Percentiles rank a stretch among this genome's conserved stretches.
Conservation (phyloP, 2,329 filamentous ascomycete genomes). For the Orbilia brochopaga region DNA sequence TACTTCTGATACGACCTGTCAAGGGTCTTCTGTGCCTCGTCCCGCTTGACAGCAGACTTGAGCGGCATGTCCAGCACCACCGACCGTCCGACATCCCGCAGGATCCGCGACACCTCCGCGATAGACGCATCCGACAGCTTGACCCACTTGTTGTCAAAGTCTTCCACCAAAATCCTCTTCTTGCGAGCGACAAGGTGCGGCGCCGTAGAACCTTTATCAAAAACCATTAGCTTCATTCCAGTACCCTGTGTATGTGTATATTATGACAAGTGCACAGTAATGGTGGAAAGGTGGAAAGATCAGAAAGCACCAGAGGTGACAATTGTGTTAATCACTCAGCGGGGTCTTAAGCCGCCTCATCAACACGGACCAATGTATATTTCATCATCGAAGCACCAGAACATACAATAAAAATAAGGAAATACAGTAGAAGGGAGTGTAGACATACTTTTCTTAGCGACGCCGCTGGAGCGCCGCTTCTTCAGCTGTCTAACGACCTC, state of each 20-base stretch:
- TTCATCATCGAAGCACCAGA: slow-evolving; percentile 41
- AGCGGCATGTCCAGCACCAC: slow-evolving; percentile 41
- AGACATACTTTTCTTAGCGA: slow-evolving; percentile 26
- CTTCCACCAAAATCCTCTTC: slow-evolving; percentile 40
- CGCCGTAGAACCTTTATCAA: slow-evolving; percentile 23
- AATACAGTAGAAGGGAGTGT: slow-evolving; percentile 6
- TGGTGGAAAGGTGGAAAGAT: slow-evolving; percentile 16
- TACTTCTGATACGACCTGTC: slow-evolving; percentile 49
- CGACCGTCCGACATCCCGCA: slow-evolving; percentile 41
- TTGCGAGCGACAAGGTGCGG: slow-evolving; percentile 41
- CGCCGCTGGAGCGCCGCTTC: slow-evolving; percentile 23
- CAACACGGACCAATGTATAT: slow-evolving; percentile 51
- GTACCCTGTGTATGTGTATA: neutral
- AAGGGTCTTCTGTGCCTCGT: slow-evolving; percentile 52
- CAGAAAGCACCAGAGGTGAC: slow-evolving; percentile 49
- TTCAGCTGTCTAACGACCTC: slow-evolving; percentile 1
- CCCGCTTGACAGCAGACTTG: slow-evolving; percentile 39
- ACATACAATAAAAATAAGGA: neutral
- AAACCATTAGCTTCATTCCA: slow-evolving; percentile 18
- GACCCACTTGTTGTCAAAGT: slow-evolving; percentile 50
- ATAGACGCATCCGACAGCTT: slow-evolving; percentile 44
- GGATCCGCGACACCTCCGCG: slow-evolving; percentile 36
- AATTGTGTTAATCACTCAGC: slow-evolving; percentile 50
- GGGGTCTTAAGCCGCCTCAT: slow-evolving; percentile 52
- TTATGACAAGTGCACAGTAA: neutral